Base-by-base conservation (phyloP, 495 filamentous ascomycete species). In the Amorphotheca resinae region DNA sequence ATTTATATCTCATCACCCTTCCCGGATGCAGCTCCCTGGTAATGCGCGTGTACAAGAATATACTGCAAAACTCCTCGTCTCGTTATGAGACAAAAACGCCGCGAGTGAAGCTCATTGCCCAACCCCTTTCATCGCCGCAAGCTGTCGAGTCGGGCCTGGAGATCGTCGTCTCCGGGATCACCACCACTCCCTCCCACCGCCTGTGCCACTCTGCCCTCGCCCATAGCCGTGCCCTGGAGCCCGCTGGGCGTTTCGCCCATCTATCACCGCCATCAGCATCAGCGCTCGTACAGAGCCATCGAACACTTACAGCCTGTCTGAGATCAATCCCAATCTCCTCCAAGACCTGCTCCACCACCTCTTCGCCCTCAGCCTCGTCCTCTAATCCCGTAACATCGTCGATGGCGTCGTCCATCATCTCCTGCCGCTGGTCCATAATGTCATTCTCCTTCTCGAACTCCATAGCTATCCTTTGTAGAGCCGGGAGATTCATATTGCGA, bases 381-480 rank as follows among this genome's bases (percentile, higher is more conserved):
- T 91, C 88, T 22, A 95, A 70, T 12, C 93, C 91, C 38, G 89
- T 96, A 30, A 87, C 91, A 59, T 98, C 93, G 60, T 98, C 93
- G 38, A 96, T 93, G n/a, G 86, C 91, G 64, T 96, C 93, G 57
- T 95, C 91, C 93, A 98, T 95, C 85, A 96, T 96, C 57, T 98
- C 91, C 65, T 96, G 87, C 46, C 91, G 73, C 64, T 96, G 84
- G 59, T 98, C 91, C 91, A 98, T 98, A 39, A 96, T 84, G 52
- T 95, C 91, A 62, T 95, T 98, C 66, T 98, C 93, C 50, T 83
- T 79, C 67, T 98, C 93, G 52, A 98, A 98, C 58, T 98, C 91
- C 88, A 96, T 96, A 3, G 91, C 89, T 59, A 98, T 96, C 39
- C 93, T 77, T 59, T 96, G 91, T 30, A 98, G 64, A 9, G 84